A percentile compares a stretch with the other conserved stretches of the same genome.
phyloP scores from a whole-genome alignment of 192 early-diverging fungal species.

The Paraglomus occultum region DNA sequence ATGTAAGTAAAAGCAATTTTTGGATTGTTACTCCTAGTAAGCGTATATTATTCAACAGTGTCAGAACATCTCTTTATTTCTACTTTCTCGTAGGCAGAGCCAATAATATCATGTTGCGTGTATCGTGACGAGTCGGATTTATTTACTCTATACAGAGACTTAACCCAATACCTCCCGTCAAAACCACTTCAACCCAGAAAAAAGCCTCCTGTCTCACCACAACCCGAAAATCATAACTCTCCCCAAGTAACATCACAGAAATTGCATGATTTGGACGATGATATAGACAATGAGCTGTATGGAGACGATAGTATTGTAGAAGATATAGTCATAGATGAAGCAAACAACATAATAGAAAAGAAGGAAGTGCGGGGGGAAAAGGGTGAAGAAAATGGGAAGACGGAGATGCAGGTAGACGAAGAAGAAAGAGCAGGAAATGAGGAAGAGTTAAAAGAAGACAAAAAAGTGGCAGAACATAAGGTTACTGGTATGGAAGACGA shows the following conservation, averaged over 20 bases:
- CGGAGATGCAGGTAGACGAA: conserved; percentile 33
- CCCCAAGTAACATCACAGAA: neutral
- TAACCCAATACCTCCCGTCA: neutral
- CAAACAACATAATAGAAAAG: conserved; percentile 27
- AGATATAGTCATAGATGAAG: conserved; percentile 24
- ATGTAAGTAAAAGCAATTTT: conserved; percentile 34
- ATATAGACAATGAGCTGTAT: conserved; percentile 47
- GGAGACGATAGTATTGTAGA: conserved; percentile 24
- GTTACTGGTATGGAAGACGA: conserved; percentile 41
- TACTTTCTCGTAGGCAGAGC: conserved; percentile 28
- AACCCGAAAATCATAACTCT: conserved; percentile 5
- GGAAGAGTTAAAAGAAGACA: conserved; percentile 37
- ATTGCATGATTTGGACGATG: conserved; percentile 43
- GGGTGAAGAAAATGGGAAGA: conserved; percentile 38
- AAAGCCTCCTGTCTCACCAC: neutral
- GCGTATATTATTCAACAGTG: too few species aligned
- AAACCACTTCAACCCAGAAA: neutral
- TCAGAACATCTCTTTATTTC: too few species aligned
- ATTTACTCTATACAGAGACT: conserved; percentile 34
- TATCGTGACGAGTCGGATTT: conserved; percentile 49
- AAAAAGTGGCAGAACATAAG: conserved; percentile 36
- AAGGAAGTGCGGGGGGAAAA: conserved; percentile 33
- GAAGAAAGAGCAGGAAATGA: conserved; percentile 52
- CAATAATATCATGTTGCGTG: conserved; percentile 42
- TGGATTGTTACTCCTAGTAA: too few species aligned